Percentiles rank a stretch among this genome's conserved stretches.
These are phyloP conservation scores for Raphanus sativus DNA, from an alignment of 345 rosid genomes.

Conservation along the genomic window DNA sequence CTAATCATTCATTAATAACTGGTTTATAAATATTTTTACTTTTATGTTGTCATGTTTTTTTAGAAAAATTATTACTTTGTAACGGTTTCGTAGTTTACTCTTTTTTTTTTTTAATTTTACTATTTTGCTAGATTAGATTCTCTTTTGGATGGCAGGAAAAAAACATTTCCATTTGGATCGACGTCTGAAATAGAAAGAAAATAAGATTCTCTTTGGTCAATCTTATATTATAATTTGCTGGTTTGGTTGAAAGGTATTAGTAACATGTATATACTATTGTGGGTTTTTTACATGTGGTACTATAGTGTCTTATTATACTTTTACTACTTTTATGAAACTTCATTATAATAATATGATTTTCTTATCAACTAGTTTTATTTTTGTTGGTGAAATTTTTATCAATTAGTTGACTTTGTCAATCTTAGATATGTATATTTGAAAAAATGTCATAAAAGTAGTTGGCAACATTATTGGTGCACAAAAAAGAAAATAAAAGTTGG, in stretches of 20 bases:
- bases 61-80: not conserved
- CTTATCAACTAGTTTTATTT: not conserved
- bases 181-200: not conserved
- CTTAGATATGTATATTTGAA: not conserved
- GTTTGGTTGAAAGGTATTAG: not conserved
- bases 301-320: not conserved
- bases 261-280: not conserved
- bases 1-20: not conserved
- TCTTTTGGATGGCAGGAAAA: not conserved
- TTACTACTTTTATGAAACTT: not conserved
- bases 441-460: not conserved
- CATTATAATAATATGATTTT: too few relatives aligned
- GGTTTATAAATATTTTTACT: not conserved
- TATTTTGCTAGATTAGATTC: slow-evolving; percentile 14
- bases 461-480: not conserved
- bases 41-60: not conserved
- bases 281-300: not conserved
- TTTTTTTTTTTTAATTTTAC: not conserved
- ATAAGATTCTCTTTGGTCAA: slow-evolving; percentile 13
- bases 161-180: slow-evolving; percentile 23
- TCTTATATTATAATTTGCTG: not conserved
- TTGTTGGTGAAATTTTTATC: not conserved
- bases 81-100: not conserved
- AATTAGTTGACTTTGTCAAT: not conserved
- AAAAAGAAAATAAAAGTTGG: not conserved